Evolutionary conservation across 108 stramenopile species (phyloP).

Genomic region (Phaeodactylum tricornutum): DNA sequence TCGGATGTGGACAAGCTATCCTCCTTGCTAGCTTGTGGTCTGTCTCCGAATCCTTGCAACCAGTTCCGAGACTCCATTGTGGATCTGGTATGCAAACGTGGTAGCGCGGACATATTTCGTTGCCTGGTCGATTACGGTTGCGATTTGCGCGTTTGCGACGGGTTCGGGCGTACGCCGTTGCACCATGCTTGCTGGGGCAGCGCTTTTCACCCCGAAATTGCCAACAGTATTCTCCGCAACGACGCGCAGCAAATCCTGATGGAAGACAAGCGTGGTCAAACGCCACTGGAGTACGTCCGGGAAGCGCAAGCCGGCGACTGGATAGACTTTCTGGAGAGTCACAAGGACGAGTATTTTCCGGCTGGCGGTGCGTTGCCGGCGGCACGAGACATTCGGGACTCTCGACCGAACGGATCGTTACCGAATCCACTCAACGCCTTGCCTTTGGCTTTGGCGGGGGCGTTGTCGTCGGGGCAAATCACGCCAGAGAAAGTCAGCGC

Average conservation of each 20-base stretch:
- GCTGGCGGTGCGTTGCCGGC: slow-evolving; percentile 1
- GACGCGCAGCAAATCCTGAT: slow-evolving; percentile 55
- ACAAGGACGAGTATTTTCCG: slow-evolving; percentile 50
- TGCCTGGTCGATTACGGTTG: slow-evolving; percentile 43
- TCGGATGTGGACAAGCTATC: slow-evolving; percentile 34
- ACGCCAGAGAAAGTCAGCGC: slow-evolving; percentile 12
- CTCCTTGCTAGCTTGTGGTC: slow-evolving; percentile 45
- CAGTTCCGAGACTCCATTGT: slow-evolving; percentile 78
- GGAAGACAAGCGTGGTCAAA: slow-evolving; percentile 62
- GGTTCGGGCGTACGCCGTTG: slow-evolving; percentile 42
- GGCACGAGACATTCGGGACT: not conserved
- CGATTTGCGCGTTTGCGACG: slow-evolving; percentile 42
- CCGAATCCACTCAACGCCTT: slow-evolving; percentile 25
- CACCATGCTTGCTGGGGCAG: slow-evolving; percentile 43
- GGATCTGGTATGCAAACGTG: slow-evolving; percentile 70
- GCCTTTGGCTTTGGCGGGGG: slow-evolving; percentile 11
- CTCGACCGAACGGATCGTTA: slow-evolving; percentile 13
- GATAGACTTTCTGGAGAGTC: slow-evolving; percentile 46
- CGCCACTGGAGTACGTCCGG: slow-evolving; percentile 68
- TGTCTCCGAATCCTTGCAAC: slow-evolving; percentile 83
- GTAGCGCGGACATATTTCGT: slow-evolving; percentile 32
- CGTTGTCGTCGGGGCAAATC: slow-evolving; percentile 24
- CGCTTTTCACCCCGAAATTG: slow-evolving; percentile 18
- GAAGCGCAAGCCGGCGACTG: slow-evolving; percentile 51
- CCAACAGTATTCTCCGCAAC: slow-evolving; percentile 23